These are phyloP conservation scores for Rhizophora apiculata DNA, from an alignment of 345 rosid species.

Conservation along the genomic window DNA sequence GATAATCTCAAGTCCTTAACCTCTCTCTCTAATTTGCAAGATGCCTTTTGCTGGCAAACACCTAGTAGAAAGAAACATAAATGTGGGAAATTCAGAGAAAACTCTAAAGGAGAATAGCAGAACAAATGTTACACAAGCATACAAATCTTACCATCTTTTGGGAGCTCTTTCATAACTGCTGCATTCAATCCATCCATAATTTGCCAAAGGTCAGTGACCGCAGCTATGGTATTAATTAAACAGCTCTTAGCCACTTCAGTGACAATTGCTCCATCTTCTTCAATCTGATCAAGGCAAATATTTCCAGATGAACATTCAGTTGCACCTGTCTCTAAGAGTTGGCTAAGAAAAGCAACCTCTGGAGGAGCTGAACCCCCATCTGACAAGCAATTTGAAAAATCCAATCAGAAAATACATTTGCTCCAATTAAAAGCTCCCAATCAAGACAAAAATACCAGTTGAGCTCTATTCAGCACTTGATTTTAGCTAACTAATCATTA, in stretches of 20 bases:
- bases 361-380: slow-evolving; percentile 43
- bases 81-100: slow-evolving; percentile 19
- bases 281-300: slow-evolving; percentile 42
- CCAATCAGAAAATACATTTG: slow-evolving; percentile 24
- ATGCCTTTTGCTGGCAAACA: slow-evolving; percentile 41
- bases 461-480: not conserved
- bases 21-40: slow-evolving; percentile 48
- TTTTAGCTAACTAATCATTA: not conserved
- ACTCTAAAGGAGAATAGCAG: slow-evolving; percentile 9
- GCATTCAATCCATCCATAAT: slow-evolving; percentile 58
- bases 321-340: slow-evolving; percentile 79
- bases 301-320: slow-evolving; percentile 65
- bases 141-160: slow-evolving; percentile 47
- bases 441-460: not conserved
- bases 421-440: not conserved
- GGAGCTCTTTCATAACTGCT: slow-evolving; percentile 42
- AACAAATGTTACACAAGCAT: not conserved
- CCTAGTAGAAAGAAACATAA: slow-evolving; percentile 45
- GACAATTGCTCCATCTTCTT: slow-evolving; percentile 37
- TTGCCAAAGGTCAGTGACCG: slow-evolving; percentile 53
- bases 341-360: slow-evolving; percentile 61
- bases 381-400: slow-evolving; percentile 33
- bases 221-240: slow-evolving; percentile 47
- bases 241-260: slow-evolving; percentile 43
- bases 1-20: slow-evolving; percentile 59